These are phyloP conservation scores for Pythium sp. DNA, from an alignment of 352 stramenopile species.

Conservation along the genomic window DNA sequence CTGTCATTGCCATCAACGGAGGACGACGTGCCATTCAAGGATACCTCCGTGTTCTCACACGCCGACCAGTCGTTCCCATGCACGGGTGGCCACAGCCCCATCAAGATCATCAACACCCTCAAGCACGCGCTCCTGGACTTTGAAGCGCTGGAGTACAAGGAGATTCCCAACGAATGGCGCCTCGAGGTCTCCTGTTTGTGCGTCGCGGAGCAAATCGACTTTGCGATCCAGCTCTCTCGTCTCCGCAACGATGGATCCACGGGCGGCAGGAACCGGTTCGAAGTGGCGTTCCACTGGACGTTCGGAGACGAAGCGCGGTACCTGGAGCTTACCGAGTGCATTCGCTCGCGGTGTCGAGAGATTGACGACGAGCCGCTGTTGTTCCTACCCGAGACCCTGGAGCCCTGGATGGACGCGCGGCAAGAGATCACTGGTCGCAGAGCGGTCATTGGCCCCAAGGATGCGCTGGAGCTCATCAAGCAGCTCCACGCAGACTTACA, in stretches of 20 bases:
- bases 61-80: constrained; percentile 29
- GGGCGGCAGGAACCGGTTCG: constrained; percentile 26
- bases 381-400: constrained; percentile 42
- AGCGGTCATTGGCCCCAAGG: constrained; percentile 45
- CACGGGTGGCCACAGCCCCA: constrained; percentile 20
- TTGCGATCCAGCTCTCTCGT: constrained; percentile 49
- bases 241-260: constrained; percentile 18
- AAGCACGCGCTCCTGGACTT: constrained; percentile 29
- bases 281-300: constrained; percentile 51
- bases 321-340: constrained; percentile 43
- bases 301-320: constrained; percentile 55
- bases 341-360: constrained; percentile 50
- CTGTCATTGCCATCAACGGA: background rate
- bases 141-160: constrained; percentile 29
- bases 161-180: constrained; percentile 30
- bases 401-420: constrained; percentile 57
- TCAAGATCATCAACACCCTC: constrained; percentile 47
- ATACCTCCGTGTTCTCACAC: constrained; percentile 5
- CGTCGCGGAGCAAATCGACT: constrained; percentile 65
- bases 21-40: constrained; percentile 7
- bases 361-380: constrained; percentile 52
- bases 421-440: constrained; percentile 42
- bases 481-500: constrained; percentile 67
- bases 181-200: constrained; percentile 54
- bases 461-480: constrained; percentile 48